phyloP scores from a whole-genome alignment of 1,139 yeast genomes.

The Geotrichum candidum region DNA sequence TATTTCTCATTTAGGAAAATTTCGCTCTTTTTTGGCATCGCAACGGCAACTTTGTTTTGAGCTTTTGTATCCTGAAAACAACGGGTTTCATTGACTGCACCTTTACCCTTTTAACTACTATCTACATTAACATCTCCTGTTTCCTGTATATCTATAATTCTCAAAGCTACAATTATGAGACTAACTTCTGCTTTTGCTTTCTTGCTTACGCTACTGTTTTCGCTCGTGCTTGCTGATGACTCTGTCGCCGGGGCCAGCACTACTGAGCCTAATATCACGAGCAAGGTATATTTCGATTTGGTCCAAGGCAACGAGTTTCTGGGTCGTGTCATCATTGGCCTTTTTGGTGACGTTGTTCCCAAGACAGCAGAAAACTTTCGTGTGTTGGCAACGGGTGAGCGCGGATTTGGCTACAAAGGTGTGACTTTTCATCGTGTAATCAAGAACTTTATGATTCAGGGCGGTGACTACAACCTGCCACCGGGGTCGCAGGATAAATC shows the following conservation, averaged over 20 bases:
- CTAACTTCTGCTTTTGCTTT: neutral
- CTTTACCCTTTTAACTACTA: neutral
- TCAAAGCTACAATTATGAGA: neutral
- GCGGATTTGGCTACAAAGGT: constrained; percentile 90
- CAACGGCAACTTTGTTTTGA: neutral
- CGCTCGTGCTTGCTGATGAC: neutral
- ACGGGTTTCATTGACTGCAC: neutral
- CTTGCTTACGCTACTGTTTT: neutral
- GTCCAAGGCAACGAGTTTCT: constrained; percentile 68
- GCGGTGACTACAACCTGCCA: constrained; percentile 82
- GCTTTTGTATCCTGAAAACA: neutral
- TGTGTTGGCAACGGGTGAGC: constrained; percentile 94
- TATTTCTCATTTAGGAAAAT: neutral
- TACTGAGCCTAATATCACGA: constrained; percentile 44
- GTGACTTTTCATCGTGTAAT: constrained; percentile 98
- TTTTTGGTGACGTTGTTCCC: constrained; percentile 91
- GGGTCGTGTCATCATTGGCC: constrained; percentile 74
- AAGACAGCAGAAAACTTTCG: constrained; percentile 98
- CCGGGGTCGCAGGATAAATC: constrained; percentile 94
- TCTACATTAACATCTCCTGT: neutral
- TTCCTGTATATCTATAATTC: neutral
- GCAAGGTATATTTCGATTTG: constrained; percentile 79
- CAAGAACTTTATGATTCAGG: constrained; percentile 97
- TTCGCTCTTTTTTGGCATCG: neutral
- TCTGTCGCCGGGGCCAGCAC: neutral